Percentiles rank a stretch among this genome's conserved stretches.
These are phyloP conservation scores for Astrephomene gubernaculifera DNA, from an alignment of 139 green algal species.

Conservation along the genomic window DNA sequence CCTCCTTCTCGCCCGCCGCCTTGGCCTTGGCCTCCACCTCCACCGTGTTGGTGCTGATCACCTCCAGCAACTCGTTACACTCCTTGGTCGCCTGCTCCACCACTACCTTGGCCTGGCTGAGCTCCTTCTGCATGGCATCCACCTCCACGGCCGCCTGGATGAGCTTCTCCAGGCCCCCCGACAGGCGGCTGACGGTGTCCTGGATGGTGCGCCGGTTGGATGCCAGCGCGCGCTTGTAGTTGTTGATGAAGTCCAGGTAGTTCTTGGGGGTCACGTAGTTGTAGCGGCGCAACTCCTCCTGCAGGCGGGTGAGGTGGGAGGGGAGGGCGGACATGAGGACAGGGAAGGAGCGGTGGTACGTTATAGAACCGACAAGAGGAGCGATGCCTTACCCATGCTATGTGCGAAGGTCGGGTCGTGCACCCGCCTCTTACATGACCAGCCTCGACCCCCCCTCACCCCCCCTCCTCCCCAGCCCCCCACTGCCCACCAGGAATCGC, in stretches of 20 bases:
- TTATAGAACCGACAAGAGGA: no score
- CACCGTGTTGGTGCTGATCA: slow-evolving; percentile 79
- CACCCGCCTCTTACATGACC: no score
- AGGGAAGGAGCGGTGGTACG: no score
- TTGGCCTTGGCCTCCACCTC: slow-evolving; percentile 85
- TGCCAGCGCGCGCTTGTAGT: slow-evolving; percentile 79
- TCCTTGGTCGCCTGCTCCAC: slow-evolving; percentile 87
- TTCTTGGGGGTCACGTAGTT: slow-evolving; percentile 97
- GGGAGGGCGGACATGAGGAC: background rate
- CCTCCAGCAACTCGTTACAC: slow-evolving; percentile 84
- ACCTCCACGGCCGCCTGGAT: slow-evolving; percentile 88
- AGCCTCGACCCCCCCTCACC: background rate
- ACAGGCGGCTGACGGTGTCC: slow-evolving; percentile 73
- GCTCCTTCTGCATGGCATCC: slow-evolving; percentile 85
- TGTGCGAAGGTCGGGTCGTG: no score
- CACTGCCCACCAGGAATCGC: slow-evolving; percentile 60
- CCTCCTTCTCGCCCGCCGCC: slow-evolving; percentile 80
- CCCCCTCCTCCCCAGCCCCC: background rate
- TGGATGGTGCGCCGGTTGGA: slow-evolving; percentile 66
- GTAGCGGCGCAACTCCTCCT: slow-evolving; percentile 80
- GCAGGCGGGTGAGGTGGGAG: background rate
- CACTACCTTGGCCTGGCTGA: slow-evolving; percentile 84
- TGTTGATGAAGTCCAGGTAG: slow-evolving; percentile 93
- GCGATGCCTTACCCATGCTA: no score
- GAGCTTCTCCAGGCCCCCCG: slow-evolving; percentile 86